A percentile compares a stretch with the other conserved stretches of the same genome.
Conservation (phyloP, 2,329 filamentous ascomycete species). For the Fusarium nelsonii region DNA sequence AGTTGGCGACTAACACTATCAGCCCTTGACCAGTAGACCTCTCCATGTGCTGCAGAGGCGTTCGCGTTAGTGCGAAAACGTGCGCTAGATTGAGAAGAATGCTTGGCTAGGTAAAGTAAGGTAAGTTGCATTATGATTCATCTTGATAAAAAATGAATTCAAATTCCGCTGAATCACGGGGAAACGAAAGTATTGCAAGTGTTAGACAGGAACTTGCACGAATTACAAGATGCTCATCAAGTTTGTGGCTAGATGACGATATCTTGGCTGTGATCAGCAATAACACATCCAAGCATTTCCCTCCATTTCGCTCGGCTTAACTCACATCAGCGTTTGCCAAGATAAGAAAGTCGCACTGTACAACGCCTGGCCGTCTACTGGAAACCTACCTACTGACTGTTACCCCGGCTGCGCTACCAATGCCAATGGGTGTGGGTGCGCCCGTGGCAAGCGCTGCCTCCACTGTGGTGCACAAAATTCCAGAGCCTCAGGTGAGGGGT, state of each 20-base stretch:
- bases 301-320: constrained; percentile 11
- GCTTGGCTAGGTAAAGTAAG: constrained; percentile 11
- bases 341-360: constrained; percentile 31
- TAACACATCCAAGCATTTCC: neutral
- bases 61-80: constrained; percentile 41
- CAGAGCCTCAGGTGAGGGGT: constrained; percentile 44
- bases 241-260: constrained; percentile 22
- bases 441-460: constrained; percentile 32
- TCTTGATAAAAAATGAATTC: constrained; percentile 4
- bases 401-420: constrained; percentile 14
- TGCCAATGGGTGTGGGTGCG: neutral
- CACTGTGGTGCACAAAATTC: constrained; percentile 37
- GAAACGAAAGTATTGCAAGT: neutral
- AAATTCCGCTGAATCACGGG: neutral
- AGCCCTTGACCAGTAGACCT: constrained; percentile 36
- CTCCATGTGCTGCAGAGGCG: constrained; percentile 39
- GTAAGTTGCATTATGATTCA: constrained; percentile 8
- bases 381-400: neutral
- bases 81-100: constrained; percentile 15
- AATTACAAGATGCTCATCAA: constrained; percentile 1
- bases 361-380: neutral
- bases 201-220: neutral
- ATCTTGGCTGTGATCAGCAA: constrained; percentile 6
- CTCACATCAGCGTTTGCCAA: constrained; percentile 28
- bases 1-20: constrained; percentile 14